A percentile compares a stretch with the other conserved stretches of the same genome.
phyloP scores from a whole-genome alignment of 805 yeast genomes.

The Lachancea mirantina region DNA sequence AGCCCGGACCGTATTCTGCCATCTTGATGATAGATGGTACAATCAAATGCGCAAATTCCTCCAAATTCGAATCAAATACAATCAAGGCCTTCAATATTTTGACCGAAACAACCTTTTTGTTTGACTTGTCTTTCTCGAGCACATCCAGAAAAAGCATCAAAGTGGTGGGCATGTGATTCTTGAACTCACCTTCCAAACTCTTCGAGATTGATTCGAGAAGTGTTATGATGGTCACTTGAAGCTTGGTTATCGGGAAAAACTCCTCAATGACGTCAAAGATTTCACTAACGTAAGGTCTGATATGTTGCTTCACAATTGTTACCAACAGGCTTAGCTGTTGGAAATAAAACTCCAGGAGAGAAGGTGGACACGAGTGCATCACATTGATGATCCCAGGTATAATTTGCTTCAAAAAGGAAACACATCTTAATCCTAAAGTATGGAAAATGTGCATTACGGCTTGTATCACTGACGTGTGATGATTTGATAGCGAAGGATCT shows the following conservation, averaged over 20 bases:
- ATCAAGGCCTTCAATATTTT: constrained; percentile 78
- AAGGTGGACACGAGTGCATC: constrained; percentile 72
- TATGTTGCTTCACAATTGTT: constrained; percentile 79
- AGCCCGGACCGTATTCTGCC: constrained; percentile 60
- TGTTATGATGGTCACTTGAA: constrained; percentile 73
- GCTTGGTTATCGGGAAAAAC: constrained; percentile 52
- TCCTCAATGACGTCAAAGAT: constrained; percentile 71
- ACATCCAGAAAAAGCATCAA: constrained; percentile 70
- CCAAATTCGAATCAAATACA: constrained; percentile 79
- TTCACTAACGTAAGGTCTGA: constrained; percentile 71
- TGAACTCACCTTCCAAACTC: constrained; percentile 89
- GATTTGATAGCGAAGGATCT: constrained; percentile 77
- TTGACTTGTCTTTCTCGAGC: constrained; percentile 63
- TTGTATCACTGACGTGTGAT: constrained; percentile 89
- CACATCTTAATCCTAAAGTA: constrained; percentile 81
- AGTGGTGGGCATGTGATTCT: constrained; percentile 68
- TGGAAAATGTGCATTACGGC: constrained; percentile 89
- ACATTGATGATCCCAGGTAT: constrained; percentile 83
- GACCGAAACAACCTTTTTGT: constrained; percentile 52
- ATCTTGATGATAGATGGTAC: constrained; percentile 79
- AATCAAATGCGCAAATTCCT: constrained; percentile 79
- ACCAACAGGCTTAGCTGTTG: constrained; percentile 79
- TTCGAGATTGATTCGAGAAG: constrained; percentile 77
- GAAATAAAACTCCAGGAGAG: constrained; percentile 79
- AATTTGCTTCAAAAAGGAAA: constrained; percentile 79